phyloP scores from a whole-genome alignment of 495 filamentous ascomycete species.

The Hypomontagnella submonticulosa region DNA sequence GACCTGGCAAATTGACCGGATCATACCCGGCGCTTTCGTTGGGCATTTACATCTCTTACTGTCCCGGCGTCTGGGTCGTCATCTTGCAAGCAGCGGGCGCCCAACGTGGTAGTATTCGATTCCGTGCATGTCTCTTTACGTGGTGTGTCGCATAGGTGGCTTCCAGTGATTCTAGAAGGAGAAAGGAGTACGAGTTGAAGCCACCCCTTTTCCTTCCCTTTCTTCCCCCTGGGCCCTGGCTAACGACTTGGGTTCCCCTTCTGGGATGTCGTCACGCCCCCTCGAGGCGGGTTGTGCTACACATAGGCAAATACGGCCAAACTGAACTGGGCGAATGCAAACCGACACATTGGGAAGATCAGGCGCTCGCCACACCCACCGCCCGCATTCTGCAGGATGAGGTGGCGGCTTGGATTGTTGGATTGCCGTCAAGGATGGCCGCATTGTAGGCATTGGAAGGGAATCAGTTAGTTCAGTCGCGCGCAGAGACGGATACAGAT shows the following conservation, averaged over 20 bases:
- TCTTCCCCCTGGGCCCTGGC: no score
- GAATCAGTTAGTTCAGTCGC: no score
- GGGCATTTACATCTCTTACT: not conserved
- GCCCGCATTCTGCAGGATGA: slow-evolving; percentile 38
- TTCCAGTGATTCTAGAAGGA: slow-evolving; percentile 27
- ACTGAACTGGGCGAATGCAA: slow-evolving; percentile 34
- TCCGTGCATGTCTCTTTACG: slow-evolving; percentile 8
- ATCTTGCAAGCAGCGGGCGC: slow-evolving; percentile 1
- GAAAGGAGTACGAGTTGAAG: slow-evolving; percentile 1
- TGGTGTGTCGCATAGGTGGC: slow-evolving; percentile 25
- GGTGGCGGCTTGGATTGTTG: slow-evolving; percentile 31
- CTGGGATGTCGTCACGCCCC: slow-evolving; percentile 11
- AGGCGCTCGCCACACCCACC: slow-evolving; percentile 36
- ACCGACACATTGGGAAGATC: slow-evolving; percentile 35
- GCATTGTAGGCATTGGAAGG: no score
- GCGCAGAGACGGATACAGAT: no score
- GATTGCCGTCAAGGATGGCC: slow-evolving; percentile 33
- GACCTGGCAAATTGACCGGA: not conserved
- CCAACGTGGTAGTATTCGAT: not conserved
- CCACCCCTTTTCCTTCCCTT: no score
- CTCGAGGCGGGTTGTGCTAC: slow-evolving; percentile 14
- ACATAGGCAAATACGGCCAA: slow-evolving; percentile 24
- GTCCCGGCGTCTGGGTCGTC: slow-evolving; percentile 11
- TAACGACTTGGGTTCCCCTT: slow-evolving; percentile 11
- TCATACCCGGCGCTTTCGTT: not conserved